These are phyloP conservation scores for Echinosphaeria canescens DNA, from an alignment of 2,329 filamentous ascomycete species.

Conservation along the genomic window DNA sequence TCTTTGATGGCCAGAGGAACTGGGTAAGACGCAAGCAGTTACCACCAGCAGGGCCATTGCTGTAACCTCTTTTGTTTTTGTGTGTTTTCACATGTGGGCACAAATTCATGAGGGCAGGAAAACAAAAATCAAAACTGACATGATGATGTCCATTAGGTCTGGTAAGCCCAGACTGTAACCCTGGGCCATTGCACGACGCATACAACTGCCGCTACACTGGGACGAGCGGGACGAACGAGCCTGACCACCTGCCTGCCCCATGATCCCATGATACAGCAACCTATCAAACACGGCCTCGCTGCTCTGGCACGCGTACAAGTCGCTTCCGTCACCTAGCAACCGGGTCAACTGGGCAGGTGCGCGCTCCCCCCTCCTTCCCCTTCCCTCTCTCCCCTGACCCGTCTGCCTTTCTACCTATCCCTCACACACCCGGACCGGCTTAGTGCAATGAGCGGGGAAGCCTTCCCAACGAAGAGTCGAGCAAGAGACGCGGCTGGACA, in stretches of 20 bases:
- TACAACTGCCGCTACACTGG: no score
- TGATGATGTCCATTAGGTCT: constrained; percentile 12
- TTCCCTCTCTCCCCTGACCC: background rate
- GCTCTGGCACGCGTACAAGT: constrained; percentile 62
- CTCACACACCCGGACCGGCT: constrained; percentile 1
- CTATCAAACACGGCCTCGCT: constrained; percentile 55
- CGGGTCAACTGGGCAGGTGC: constrained; percentile 58
- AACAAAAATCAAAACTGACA: no score
- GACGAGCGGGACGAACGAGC: no score
- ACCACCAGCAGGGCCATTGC: background rate
- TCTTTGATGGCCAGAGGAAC: constrained; percentile 55
- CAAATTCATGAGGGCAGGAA: no score
- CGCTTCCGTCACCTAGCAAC: constrained; percentile 40
- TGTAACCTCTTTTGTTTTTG: constrained; percentile 1
- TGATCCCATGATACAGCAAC: constrained; percentile 29
- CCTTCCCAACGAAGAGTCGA: no score
- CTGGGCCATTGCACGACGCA: no score
- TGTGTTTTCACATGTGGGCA: no score
- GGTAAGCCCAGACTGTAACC: constrained; percentile 13
- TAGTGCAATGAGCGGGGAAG: no score
- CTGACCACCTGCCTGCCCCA: no score
- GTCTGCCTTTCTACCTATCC: constrained; percentile 1
- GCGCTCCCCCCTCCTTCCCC: constrained; percentile 1
- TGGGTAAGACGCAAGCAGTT: constrained; percentile 41
- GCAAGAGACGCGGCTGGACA: no score